Evolutionary conservation across 768 basidiomycete genomes (phyloP).

Genomic region (Gloeostereum incarnatum): DNA sequence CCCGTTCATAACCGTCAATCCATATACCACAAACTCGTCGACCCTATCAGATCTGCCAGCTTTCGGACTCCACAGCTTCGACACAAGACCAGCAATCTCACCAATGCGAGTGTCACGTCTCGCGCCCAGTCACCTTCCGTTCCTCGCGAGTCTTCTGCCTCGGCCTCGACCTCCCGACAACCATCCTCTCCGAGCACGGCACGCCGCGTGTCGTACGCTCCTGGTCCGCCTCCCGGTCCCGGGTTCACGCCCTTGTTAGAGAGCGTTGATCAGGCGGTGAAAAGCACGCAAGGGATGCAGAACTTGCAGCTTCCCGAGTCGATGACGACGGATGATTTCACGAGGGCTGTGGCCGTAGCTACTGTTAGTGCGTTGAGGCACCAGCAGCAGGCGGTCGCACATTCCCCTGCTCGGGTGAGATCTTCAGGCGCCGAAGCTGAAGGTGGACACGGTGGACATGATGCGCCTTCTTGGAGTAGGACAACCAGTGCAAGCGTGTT

Average conservation of each 20-base stretch:
- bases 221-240: constrained; percentile 18
- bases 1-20: constrained; percentile 48
- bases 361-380: constrained; percentile 87
- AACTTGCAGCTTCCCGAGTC: constrained; percentile 47
- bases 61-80: constrained; percentile 20
- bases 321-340: constrained; percentile 83
- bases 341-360: constrained; percentile 87
- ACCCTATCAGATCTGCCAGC: constrained; percentile 20
- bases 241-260: constrained; percentile 60
- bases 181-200: constrained; percentile 31
- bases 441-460: constrained; percentile 74
- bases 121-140: constrained; percentile 28
- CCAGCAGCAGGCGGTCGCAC: constrained; percentile 40
- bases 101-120: constrained; percentile 23
- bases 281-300: constrained; percentile 38
- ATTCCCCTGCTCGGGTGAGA: constrained; percentile 38
- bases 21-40: constrained; percentile 51
- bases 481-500: constrained; percentile 84
- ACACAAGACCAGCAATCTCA: constrained; percentile 36
- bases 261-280: constrained; percentile 71
- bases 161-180: constrained; percentile 6
- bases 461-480: constrained; percentile 95
- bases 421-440: constrained; percentile 28
- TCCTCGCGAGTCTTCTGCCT: constrained; percentile 19
- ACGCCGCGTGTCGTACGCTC: constrained; percentile 51